Conservation (phyloP, 2,329 filamentous ascomycete species). For the Hypocrella siamensis region DNA sequence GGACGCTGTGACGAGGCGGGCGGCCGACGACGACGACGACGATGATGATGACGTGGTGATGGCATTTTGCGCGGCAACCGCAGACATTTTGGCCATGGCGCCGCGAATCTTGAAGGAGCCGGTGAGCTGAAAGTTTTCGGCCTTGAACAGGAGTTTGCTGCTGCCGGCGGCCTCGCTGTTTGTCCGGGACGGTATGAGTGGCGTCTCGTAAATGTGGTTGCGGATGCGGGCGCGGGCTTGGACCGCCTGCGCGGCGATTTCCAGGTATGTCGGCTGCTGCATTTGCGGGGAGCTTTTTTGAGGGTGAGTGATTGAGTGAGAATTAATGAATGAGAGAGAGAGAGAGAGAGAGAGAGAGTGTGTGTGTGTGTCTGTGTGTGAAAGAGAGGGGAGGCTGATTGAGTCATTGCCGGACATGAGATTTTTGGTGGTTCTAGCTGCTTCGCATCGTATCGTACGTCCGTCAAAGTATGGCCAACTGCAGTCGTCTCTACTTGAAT, state of each 20-base stretch:
- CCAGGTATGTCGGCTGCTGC: background rate
- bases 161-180: slow-evolving; percentile 1
- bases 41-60: no score
- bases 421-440: no score
- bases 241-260: slow-evolving; percentile 4
- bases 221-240: slow-evolving; percentile 6
- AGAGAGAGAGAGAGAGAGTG: background rate
- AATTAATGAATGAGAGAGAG: background rate
- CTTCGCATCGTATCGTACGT: no score
- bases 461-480: no score
- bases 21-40: background rate
- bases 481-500: no score
- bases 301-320: background rate
- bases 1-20: slow-evolving; percentile 8
- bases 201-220: slow-evolving; percentile 9
- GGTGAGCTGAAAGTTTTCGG: slow-evolving; percentile 11
- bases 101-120: slow-evolving; percentile 12
- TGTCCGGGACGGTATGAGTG: slow-evolving; percentile 6
- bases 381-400: no score
- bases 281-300: no score
- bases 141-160: slow-evolving; percentile 9
- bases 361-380: no score
- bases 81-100: slow-evolving; percentile 11
- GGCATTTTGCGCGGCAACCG: background rate
- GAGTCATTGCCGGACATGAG: no score